Conservation (phyloP, 441 rosid species). For the Capsella rubella region DNA sequence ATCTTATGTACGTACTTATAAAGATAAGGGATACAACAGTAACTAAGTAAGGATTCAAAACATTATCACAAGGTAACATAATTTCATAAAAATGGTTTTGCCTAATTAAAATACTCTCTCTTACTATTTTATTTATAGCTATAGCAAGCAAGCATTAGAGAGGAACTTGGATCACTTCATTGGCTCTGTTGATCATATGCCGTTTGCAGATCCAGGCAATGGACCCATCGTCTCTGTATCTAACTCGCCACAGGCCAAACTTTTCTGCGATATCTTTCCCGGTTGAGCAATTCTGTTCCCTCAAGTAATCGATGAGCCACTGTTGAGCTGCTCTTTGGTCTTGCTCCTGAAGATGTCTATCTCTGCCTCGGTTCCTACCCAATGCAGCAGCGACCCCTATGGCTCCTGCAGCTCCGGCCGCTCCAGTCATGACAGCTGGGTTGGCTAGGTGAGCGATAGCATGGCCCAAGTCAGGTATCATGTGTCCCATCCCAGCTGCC, state of each 20-base stretch:
- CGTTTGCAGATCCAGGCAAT: conserved; percentile 94
- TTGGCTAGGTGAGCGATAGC: conserved; percentile 78
- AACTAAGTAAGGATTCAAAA: conserved; percentile 19
- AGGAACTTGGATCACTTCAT: conserved; percentile 85
- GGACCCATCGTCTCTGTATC: conserved; percentile 87
- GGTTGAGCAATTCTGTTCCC: conserved; percentile 80
- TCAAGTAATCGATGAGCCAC: conserved; percentile 85
- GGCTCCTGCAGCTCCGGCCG: conserved; percentile 86
- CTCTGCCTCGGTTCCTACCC: conserved; percentile 62
- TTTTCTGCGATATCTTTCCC: conserved; percentile 93
- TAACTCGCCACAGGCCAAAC: conserved; percentile 89
- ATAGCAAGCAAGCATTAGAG: conserved; percentile 49
- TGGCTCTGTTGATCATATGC: conserved; percentile 77
- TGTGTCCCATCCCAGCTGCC: conserved; percentile 89
- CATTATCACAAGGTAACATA: conserved; percentile 21
- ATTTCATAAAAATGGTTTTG: conserved; percentile 31
- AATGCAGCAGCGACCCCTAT: conserved; percentile 54
- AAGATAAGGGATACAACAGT: conserved; percentile 23
- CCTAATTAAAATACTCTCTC: conserved; percentile 24
- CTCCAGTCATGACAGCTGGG: conserved; percentile 72
- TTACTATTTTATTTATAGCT: conserved; percentile 25
- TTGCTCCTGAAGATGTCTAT: conserved; percentile 64
- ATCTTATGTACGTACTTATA: conserved; percentile 11
- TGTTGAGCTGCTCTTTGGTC: conserved; percentile 87
- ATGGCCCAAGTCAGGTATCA: conserved; percentile 94